Conservation (phyloP, 2,329 filamentous ascomycete species). For the Paracoccidioides brasiliensis region DNA sequence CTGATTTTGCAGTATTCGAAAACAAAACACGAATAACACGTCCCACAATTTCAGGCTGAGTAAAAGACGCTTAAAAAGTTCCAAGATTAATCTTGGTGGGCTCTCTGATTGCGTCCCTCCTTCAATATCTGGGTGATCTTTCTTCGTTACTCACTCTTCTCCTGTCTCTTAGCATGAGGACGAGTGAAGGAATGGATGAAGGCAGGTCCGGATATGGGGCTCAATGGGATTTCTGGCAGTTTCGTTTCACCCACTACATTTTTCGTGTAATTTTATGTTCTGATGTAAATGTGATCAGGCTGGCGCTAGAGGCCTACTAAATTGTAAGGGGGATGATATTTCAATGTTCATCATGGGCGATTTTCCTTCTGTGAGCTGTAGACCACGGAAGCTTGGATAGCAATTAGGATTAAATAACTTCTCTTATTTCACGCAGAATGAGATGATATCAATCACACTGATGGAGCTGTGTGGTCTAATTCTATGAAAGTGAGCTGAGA, state of each 20-base stretch:
- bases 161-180: background rate
- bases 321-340: background rate
- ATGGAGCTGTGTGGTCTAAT: too few species aligned
- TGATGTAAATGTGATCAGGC: background rate
- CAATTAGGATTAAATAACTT: background rate
- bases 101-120: constrained; percentile 11
- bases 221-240: constrained; percentile 12
- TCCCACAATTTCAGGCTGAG: background rate
- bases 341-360: background rate
- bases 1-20: background rate
- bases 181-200: background rate
- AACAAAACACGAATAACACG: background rate
- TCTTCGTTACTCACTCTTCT: background rate
- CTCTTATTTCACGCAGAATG: too few species aligned
- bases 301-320: background rate
- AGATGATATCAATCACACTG: too few species aligned
- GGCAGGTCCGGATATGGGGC: background rate
- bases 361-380: background rate
- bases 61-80: constrained; percentile 2
- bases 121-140: background rate
- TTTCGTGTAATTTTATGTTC: background rate
- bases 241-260: constrained; percentile 18
- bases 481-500: too few species aligned
- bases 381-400: background rate
- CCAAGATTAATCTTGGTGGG: constrained; percentile 10